Evolutionary conservation across 257 asterid genomes (phyloP).

Genomic region (Cinchona pubescens): DNA sequence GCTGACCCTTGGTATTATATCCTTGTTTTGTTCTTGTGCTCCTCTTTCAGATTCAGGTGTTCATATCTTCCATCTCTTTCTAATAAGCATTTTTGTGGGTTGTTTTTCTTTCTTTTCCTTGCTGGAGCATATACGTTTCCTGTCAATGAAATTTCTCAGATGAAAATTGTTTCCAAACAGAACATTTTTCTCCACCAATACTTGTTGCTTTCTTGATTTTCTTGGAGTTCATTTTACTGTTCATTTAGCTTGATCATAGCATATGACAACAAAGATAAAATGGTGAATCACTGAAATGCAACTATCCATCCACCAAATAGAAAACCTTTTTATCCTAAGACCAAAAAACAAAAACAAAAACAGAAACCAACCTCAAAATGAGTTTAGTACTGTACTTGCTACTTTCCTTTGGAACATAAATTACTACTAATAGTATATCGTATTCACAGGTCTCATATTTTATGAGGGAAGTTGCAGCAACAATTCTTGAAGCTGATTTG

Average conservation of each 20-base stretch:
- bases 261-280: not conserved
- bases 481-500: not conserved
- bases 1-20: slow-evolving; percentile 4
- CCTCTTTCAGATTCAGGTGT: slow-evolving; percentile 26
- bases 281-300: not conserved
- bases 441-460: not conserved
- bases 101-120: not conserved
- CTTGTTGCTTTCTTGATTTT: not conserved
- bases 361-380: not conserved
- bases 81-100: slow-evolving; percentile 4
- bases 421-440: not conserved
- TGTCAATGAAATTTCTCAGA: not conserved
- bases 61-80: not conserved
- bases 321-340: not conserved
- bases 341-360: too few species aligned
- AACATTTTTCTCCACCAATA: not conserved
- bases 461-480: not conserved
- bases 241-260: not conserved
- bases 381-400: not conserved
- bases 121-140: not conserved
- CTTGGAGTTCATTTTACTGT: not conserved
- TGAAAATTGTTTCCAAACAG: not conserved
- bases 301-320: not conserved
- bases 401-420: not conserved
- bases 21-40: slow-evolving; percentile 9